These are phyloP conservation scores for Discostella pseudostelligera DNA, from an alignment of 108 stramenopile species.

Conservation along the genomic window DNA sequence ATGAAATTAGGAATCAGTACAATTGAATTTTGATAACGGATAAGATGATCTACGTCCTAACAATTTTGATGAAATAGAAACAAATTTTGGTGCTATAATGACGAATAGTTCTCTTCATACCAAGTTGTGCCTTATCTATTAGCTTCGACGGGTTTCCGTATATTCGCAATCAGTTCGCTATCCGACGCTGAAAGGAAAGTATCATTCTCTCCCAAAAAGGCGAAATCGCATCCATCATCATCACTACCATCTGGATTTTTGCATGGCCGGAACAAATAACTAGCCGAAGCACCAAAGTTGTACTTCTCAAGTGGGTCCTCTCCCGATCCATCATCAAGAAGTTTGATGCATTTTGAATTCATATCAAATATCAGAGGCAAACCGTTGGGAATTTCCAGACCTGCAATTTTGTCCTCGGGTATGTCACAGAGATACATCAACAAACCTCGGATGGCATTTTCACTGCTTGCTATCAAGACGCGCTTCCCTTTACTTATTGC, in stretches of 20 bases:
- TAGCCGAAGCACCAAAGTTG: slow-evolving; percentile 83
- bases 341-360: slow-evolving; percentile 68
- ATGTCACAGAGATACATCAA: slow-evolving; percentile 98
- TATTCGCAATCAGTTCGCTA: slow-evolving; percentile 1
- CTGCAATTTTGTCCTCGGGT: slow-evolving; percentile 89
- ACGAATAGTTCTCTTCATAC: too few relatives aligned
- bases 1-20: slow-evolving; percentile 17
- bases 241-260: slow-evolving; percentile 58
- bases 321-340: slow-evolving; percentile 87
- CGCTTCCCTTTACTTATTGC: slow-evolving; percentile 90
- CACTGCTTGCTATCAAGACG: slow-evolving; percentile 93
- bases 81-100: too few relatives aligned
- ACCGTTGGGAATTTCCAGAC: slow-evolving; percentile 96
- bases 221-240: slow-evolving; percentile 26
- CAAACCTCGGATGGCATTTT: slow-evolving; percentile 98
- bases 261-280: slow-evolving; percentile 81
- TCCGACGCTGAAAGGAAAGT: slow-evolving; percentile 1
- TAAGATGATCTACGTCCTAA: too few relatives aligned
- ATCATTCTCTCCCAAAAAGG: slow-evolving; percentile 3
- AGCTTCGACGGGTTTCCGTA: neutral
- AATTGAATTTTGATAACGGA: too few relatives aligned
- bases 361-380: slow-evolving; percentile 91
- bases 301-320: slow-evolving; percentile 79
- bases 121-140: too few relatives aligned
- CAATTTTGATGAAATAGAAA: too few relatives aligned